Conservation (phyloP, 2,329 filamentous ascomycete species). For the Penicillium carneum region DNA sequence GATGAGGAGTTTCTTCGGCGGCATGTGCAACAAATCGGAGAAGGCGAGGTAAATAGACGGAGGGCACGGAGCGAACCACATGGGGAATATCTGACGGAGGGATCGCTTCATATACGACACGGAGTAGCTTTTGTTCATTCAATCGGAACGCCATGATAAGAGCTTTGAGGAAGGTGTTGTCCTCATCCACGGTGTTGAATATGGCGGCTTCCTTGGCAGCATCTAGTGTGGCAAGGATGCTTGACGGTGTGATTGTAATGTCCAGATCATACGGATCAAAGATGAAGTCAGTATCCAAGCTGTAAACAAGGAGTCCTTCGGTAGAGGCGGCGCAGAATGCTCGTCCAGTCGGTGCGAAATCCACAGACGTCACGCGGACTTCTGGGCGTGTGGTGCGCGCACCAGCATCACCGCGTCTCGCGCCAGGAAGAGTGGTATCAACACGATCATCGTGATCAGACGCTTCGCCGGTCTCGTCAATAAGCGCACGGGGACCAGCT, state of each 20-base stretch:
- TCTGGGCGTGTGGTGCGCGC: conserved; percentile 77
- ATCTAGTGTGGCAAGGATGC: conserved; percentile 76
- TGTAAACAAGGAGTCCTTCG: conserved; percentile 92
- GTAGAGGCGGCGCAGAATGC: conserved; percentile 95
- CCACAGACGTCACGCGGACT: conserved; percentile 81
- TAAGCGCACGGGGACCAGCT: conserved; percentile 80
- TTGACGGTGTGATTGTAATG: conserved; percentile 88
- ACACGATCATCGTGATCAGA: conserved; percentile 87
- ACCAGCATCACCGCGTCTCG: conserved; percentile 85
- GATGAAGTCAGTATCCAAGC: conserved; percentile 79
- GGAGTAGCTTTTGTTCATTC: conserved; percentile 82
- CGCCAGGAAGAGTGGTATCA: conserved; percentile 80
- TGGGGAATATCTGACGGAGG: conserved; percentile 77
- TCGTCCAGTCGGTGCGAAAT: conserved; percentile 86
- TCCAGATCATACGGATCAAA: conserved; percentile 98
- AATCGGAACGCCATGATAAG: conserved; percentile 96
- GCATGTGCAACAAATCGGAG: conserved; percentile 87
- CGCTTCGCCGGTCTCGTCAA: conserved; percentile 86
- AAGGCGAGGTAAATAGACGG: conserved; percentile 83
- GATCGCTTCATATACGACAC: conserved; percentile 83
- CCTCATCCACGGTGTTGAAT: conserved; percentile 66
- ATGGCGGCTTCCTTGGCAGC: conserved; percentile 46
- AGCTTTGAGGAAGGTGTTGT: conserved; percentile 82
- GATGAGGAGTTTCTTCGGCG: conserved; percentile 86
- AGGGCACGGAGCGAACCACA: conserved; percentile 78